phyloP scores from a whole-genome alignment of 2,329 filamentous ascomycete species.

The Fonsecaea nubica region DNA sequence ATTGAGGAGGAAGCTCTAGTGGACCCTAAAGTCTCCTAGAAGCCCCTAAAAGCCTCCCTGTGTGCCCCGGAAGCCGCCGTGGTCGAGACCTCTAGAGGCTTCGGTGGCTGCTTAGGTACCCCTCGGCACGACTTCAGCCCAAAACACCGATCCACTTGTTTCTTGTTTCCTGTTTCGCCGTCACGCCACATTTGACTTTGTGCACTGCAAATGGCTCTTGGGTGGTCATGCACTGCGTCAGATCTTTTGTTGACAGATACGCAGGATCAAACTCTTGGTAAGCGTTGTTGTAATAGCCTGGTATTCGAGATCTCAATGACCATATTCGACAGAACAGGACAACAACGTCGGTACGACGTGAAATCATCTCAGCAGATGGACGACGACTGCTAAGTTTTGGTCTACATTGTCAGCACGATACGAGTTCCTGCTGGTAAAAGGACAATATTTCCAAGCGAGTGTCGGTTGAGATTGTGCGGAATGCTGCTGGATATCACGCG shows the following conservation, averaged over 20 bases:
- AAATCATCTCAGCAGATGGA: conserved; percentile 3
- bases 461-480: background rate
- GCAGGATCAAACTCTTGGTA: background rate
- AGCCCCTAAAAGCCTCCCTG: too few relatives aligned
- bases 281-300: background rate
- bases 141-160: background rate
- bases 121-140: conserved; percentile 11
- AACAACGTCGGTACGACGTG: background rate
- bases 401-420: background rate
- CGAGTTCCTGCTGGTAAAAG: background rate
- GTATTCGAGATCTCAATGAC: background rate
- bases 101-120: background rate
- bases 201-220: conserved; percentile 1
- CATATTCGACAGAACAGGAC: background rate
- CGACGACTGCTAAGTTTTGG: background rate
- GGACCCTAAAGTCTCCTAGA: too few relatives aligned
- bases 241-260: background rate
- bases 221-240: conserved; percentile 3
- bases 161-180: background rate
- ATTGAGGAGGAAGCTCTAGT: background rate
- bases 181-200: conserved; percentile 12
- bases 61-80: conserved; percentile 9
- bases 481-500: background rate
- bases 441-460: background rate
- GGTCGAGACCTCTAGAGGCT: background rate